Conservation (phyloP, 23 red algal species). For the Gracilaria gracilis region DNA sequence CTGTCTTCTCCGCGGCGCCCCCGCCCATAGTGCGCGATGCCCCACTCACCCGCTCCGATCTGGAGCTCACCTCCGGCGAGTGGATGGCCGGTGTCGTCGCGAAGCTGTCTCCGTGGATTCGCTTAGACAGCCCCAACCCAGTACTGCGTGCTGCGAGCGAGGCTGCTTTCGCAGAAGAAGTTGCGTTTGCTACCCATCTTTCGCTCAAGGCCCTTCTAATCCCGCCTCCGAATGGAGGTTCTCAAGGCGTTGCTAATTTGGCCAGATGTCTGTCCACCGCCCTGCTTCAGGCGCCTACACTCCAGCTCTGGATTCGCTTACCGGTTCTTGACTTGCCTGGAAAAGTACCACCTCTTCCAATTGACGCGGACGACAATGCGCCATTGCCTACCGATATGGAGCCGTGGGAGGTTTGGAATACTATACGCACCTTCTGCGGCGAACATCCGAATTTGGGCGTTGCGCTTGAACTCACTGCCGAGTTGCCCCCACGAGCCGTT, state of each 20-base stretch:
- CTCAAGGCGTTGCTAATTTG: conserved; percentile 68
- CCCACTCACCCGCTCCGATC: conserved; percentile 82
- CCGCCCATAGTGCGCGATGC: conserved; percentile 72
- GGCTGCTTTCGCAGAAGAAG: conserved; percentile 76
- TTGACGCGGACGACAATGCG: conserved; percentile 22
- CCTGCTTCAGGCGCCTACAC: conserved; percentile 37
- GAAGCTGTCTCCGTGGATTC: conserved; percentile 87
- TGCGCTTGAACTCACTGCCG: conserved; percentile 76
- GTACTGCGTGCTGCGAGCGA: conserved; percentile 65
- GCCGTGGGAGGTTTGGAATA: conserved; percentile 90
- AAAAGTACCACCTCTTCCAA: conserved; percentile 39
- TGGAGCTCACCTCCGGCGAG: conserved; percentile 80
- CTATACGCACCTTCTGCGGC: conserved; percentile 78
- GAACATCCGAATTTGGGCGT: conserved; percentile 76
- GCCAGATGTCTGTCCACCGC: conserved; percentile 70
- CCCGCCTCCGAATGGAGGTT: conserved; percentile 55
- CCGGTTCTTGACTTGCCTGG: conserved; percentile 73
- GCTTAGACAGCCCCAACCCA: conserved; percentile 37
- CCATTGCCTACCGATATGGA: conserved; percentile 48
- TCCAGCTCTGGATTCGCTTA: conserved; percentile 73
- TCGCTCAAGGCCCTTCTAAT: conserved; percentile 72
- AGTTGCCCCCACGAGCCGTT: conserved; percentile 44
- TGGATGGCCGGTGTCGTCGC: conserved; percentile 83
- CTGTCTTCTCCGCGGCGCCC: conserved; percentile 14
- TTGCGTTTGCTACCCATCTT: conserved; percentile 78